Evolutionary conservation across 192 early-diverging fungal species (phyloP).

Genomic region (Entomortierella parvispora): DNA sequence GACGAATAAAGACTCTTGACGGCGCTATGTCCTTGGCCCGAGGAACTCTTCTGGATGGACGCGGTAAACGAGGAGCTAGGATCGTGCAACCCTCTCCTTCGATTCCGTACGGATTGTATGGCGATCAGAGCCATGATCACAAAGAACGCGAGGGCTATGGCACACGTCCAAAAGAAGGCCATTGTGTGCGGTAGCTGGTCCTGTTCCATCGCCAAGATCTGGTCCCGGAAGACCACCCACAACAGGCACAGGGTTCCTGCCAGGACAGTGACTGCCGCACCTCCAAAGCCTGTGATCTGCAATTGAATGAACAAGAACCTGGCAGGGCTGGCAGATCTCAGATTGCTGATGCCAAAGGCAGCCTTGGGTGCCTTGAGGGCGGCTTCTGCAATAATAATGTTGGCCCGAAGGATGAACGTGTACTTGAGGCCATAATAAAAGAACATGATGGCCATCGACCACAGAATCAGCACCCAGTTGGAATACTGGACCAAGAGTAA

Average conservation of each 20-base stretch:
- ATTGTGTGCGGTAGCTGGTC: slow-evolving; percentile 37
- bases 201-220: slow-evolving; percentile 20
- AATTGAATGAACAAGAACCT: slow-evolving; percentile 46
- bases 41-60: slow-evolving; percentile 27
- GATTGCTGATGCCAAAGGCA: slow-evolving; percentile 43
- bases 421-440: slow-evolving; percentile 54
- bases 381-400: slow-evolving; percentile 45
- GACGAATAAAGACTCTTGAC: slow-evolving; percentile 30
- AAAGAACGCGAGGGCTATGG: slow-evolving; percentile 31
- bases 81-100: slow-evolving; percentile 20
- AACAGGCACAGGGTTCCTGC: slow-evolving; percentile 47
- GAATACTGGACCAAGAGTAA: slow-evolving; percentile 37
- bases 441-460: slow-evolving; percentile 48
- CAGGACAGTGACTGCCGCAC: slow-evolving; percentile 20
- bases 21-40: not conserved
- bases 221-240: slow-evolving; percentile 26
- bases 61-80: slow-evolving; percentile 8
- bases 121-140: slow-evolving; percentile 36
- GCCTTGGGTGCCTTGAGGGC: slow-evolving; percentile 36
- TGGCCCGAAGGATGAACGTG: slow-evolving; percentile 48
- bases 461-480: slow-evolving; percentile 49
- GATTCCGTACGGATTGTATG: slow-evolving; percentile 37
- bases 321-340: slow-evolving; percentile 36
- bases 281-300: slow-evolving; percentile 47
- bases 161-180: slow-evolving; percentile 51